Evolutionary conservation across 176 grass and related monocot species (phyloP).

Genomic region (Oryza longistaminata): DNA sequence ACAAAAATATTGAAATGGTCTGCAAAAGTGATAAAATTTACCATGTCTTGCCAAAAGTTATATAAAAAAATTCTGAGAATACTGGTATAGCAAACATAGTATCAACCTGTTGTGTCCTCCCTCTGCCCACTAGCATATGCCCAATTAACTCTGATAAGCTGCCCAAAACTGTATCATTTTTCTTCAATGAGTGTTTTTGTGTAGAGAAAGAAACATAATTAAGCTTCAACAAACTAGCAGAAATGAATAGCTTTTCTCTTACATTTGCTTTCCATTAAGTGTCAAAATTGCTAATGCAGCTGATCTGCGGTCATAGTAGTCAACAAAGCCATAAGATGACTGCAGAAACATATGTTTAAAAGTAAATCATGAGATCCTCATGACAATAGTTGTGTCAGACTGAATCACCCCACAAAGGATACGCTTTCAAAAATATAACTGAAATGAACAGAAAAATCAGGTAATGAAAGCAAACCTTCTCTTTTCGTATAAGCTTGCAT

Average conservation of each 20-base stretch:
- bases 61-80: conserved; percentile 8
- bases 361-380: conserved; percentile 23
- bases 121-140: conserved; percentile 84
- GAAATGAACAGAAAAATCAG: background rate
- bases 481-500: conserved; percentile 93
- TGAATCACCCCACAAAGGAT: background rate
- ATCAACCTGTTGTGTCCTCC: conserved; percentile 79
- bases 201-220: background rate
- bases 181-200: background rate
- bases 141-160: conserved; percentile 86
- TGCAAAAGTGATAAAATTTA: conserved; percentile 37
- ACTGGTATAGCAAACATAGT: background rate
- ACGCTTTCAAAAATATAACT: background rate
- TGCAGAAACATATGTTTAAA: conserved; percentile 32
- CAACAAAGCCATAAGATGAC: conserved; percentile 95
- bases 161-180: conserved; percentile 67
- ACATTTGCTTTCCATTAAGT: conserved; percentile 83
- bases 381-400: background rate
- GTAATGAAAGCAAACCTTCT: conserved; percentile 50
- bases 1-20: conserved; percentile 89
- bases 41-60: background rate
- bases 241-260: conserved; percentile 24
- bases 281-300: conserved; percentile 77
- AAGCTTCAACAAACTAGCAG: background rate
- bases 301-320: conserved; percentile 81